These are phyloP conservation scores for Phanerochaete carnosa DNA, from an alignment of 768 basidiomycete species.

Conservation along the genomic window DNA sequence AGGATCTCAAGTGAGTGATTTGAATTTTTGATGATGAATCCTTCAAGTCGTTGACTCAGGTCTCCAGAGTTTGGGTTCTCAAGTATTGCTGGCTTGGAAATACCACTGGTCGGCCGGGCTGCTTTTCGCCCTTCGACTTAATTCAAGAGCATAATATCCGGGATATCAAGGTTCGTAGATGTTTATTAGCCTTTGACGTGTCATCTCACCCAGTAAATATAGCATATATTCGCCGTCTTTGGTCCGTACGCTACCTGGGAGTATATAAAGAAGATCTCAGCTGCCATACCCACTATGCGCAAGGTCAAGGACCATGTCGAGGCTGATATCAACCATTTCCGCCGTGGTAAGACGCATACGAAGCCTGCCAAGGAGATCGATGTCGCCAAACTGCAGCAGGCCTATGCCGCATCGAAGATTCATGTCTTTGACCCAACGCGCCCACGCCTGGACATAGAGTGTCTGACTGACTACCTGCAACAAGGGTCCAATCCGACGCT, in stretches of 20 bases:
- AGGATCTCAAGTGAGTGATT: conserved; percentile 12
- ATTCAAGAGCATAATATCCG: conserved; percentile 2
- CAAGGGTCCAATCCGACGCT: background rate
- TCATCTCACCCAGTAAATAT: background rate
- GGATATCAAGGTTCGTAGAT: conserved; percentile 2
- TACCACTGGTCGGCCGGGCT: background rate
- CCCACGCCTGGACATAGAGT: background rate
- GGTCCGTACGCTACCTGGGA: conserved; percentile 7
- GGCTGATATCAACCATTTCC: conserved; percentile 3
- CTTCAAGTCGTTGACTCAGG: background rate
- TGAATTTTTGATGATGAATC: background rate
- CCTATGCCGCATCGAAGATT: background rate
- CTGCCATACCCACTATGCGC: background rate
- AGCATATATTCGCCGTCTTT: conserved; percentile 4
- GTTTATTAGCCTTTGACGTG: background rate
- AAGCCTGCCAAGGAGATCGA: background rate
- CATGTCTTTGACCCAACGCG: background rate
- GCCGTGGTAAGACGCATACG: conserved; percentile 6
- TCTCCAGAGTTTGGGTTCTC: background rate
- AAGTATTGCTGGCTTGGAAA: conserved; percentile 15
- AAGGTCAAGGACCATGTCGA: conserved; percentile 7
- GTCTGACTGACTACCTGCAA: background rate
- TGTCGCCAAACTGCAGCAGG: background rate
- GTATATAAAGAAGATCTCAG: conserved; percentile 2
- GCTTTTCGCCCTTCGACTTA: background rate